Evolutionary conservation across 805 yeast genomes (phyloP), one percentile per base, ranked within the genome.

Genomic region (Candida corydali): DNA sequence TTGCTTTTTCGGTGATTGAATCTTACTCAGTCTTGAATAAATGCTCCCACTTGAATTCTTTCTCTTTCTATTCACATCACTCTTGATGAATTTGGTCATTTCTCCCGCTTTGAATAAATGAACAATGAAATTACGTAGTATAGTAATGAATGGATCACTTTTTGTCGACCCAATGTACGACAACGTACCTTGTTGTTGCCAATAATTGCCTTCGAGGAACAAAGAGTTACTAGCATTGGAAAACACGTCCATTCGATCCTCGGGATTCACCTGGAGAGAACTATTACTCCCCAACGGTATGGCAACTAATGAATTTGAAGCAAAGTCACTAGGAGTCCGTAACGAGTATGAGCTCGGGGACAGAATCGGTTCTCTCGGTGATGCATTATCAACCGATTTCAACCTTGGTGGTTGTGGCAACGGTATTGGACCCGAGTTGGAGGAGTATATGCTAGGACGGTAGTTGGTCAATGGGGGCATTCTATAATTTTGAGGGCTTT

Each of bases 141-240:
- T 51, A 33, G 58, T 61, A 29, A 63, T 56, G 38, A 59, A 67
- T 3, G 65, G 62, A 40, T 67, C 73, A 31, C 61, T 50, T 41
- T 65, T 67, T 4, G 68, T 59, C 22, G 65, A 43, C 3, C 70
- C 72, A 17, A 63, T 53, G 32, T 62, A 66, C 1, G 71, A 61
- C 15, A 66, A 35, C 6, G 56, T 51, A 2, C 73, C 73, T 31
- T 65, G 70, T 32, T 55, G 59, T 41, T 65, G 71, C 60, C 69
- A 57, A 17, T 42, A 41, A 2, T 56, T 51, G 8, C 72, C 71
- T 36, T 66, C 71, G 4, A 64, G 51, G 31, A 52, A 46, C 15
- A 65, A 41, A 0, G 70, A 56, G 37, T 32, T 50, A 32, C 65
- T 61, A 5, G 72, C 67, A 37, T 55, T 52, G 15, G 59, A 41